Conservation (phyloP, 352 stramenopile species). For the Pythium guiyangense region DNA sequence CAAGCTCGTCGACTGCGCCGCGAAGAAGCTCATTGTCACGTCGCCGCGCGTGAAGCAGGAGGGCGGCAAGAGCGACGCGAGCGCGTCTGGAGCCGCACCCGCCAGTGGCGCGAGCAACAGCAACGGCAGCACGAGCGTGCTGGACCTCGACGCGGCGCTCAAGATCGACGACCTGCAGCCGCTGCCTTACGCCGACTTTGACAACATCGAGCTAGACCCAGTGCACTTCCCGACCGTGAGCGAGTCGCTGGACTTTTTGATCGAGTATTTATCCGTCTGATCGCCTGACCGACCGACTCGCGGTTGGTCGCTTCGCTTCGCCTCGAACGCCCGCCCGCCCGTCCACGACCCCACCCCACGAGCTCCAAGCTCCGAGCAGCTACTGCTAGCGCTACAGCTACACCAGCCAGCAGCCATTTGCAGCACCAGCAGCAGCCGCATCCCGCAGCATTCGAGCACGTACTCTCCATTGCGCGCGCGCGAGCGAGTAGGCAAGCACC, state of each 20-base stretch:
- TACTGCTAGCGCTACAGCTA: background rate
- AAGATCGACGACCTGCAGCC: constrained; percentile 35
- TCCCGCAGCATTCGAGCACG: background rate
- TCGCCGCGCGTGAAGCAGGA: constrained; percentile 15
- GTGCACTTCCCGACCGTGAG: constrained; percentile 49
- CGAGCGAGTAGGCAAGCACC: background rate
- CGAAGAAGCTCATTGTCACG: constrained; percentile 35
- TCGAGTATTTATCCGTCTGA: constrained; percentile 47
- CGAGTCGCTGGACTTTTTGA: constrained; percentile 64
- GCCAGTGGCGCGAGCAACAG: background rate
- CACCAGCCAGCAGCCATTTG: background rate
- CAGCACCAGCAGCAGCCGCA: background rate
- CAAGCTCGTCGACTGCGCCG: constrained; percentile 46
- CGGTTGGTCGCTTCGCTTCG: background rate
- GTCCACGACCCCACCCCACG: background rate
- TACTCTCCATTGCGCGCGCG: background rate
- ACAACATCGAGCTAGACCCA: constrained; percentile 41
- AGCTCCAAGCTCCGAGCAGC: too few relatives aligned
- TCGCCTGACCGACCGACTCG: background rate
- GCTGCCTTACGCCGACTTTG: constrained; percentile 39
- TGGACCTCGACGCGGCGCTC: constrained; percentile 18
- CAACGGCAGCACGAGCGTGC: constrained; percentile 2
- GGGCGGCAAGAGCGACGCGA: background rate
- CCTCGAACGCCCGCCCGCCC: background rate
- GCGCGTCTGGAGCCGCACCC: background rate